These are phyloP conservation scores for Sphagnum fallax DNA, from an alignment of 228 moss, liverwort and hornwort genomes.

Conservation along the genomic window DNA sequence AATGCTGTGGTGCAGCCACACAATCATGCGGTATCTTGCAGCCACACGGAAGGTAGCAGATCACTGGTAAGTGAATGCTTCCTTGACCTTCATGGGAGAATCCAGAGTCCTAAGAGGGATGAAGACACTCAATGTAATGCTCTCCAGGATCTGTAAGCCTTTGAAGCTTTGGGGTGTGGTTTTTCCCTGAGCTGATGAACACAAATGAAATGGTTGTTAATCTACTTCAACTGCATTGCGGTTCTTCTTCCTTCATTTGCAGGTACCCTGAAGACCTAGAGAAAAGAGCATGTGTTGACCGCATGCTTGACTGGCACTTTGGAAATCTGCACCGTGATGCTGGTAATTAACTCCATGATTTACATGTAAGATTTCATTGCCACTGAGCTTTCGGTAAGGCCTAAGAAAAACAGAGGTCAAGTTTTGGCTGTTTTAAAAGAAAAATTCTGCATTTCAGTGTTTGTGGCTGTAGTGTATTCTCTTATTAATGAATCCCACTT, in stretches of 20 bases:
- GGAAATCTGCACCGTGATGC: slow-evolving; percentile 50
- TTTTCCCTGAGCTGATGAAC: neutral
- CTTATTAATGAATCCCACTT: neutral
- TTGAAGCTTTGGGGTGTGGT: neutral
- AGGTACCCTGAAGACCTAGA: slow-evolving; percentile 75
- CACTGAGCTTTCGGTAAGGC: no score
- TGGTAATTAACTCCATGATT: slow-evolving; percentile 15
- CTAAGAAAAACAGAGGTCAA: no score
- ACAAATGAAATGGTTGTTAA: neutral
- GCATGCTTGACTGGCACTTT: slow-evolving; percentile 74
- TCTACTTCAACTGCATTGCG: neutral
- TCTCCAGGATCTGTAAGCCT: no score
- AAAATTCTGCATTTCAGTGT: neutral
- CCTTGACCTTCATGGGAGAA: neutral
- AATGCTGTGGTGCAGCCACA: slow-evolving; percentile 38
- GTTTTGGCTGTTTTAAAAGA: neutral
- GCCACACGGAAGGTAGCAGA: slow-evolving; percentile 51
- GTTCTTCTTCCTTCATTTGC: slow-evolving; percentile 4
- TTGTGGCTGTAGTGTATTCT: neutral
- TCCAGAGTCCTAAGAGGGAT: neutral
- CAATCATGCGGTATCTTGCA: slow-evolving; percentile 70
- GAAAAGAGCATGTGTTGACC: slow-evolving; percentile 47
- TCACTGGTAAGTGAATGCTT: slow-evolving; percentile 46
- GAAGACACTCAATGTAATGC: neutral
- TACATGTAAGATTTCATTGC: neutral